A percentile compares a stretch with the other conserved stretches of the same genome.
Conservation (phyloP, 78 protist species). For the Andalucia godoyi region DNA sequence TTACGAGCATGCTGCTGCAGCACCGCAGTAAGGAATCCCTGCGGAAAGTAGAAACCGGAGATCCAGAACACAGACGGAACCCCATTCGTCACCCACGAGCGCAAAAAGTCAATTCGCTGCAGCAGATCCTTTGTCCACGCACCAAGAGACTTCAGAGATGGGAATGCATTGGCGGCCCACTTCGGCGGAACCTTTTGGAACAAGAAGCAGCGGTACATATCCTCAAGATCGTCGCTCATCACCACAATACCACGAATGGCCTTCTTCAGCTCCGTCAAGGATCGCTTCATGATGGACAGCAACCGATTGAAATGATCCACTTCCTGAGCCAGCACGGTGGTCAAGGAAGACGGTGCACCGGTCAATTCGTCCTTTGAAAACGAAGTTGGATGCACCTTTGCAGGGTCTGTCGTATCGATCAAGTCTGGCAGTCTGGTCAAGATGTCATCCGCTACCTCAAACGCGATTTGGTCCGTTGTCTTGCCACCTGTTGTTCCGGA, state of each 20-base stretch:
- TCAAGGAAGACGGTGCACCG: slow-evolving; percentile 27
- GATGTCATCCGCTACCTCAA: background rate
- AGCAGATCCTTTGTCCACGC: slow-evolving; percentile 51
- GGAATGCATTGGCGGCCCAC: slow-evolving; percentile 39
- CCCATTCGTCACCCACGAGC: slow-evolving; percentile 54
- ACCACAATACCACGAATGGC: slow-evolving; percentile 63
- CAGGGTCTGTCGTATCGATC: background rate
- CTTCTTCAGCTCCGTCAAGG: slow-evolving; percentile 16
- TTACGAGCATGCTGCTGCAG: slow-evolving; percentile 23
- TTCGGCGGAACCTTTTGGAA: slow-evolving; percentile 16
- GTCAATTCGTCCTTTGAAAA: slow-evolving; percentile 7
- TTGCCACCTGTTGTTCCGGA: slow-evolving; percentile 5
- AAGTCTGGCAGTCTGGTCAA: slow-evolving; percentile 2
- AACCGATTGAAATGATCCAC: slow-evolving; percentile 59
- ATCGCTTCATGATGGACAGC: background rate
- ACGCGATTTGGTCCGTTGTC: slow-evolving; percentile 18
- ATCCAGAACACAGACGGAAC: slow-evolving; percentile 48
- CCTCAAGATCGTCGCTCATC: slow-evolving; percentile 54
- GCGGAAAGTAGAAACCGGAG: slow-evolving; percentile 80
- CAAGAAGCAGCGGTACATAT: slow-evolving; percentile 17
- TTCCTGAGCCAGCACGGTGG: slow-evolving; percentile 62
- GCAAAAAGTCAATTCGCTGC: slow-evolving; percentile 30
- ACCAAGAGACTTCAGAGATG: slow-evolving; percentile 50
- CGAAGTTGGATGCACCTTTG: background rate
- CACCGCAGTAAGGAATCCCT: slow-evolving; percentile 39